phyloP scores from a whole-genome alignment of 2,329 filamentous ascomycete species.

The Hypoxylon sp. region DNA sequence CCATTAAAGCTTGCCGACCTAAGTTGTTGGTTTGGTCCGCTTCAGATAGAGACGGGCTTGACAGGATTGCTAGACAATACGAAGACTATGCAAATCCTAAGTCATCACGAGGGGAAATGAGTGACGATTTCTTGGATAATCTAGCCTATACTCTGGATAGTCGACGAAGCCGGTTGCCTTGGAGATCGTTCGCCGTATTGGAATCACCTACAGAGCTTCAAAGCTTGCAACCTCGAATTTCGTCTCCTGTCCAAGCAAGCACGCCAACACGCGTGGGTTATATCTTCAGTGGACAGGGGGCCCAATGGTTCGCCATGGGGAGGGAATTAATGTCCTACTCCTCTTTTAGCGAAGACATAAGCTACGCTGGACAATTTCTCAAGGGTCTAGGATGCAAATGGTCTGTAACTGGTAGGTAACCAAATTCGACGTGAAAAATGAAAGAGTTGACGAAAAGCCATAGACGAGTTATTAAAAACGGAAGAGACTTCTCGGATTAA shows the following conservation, averaged over 20 bases:
- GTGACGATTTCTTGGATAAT: neutral
- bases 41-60: constrained; percentile 20
- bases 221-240: neutral
- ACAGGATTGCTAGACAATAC: neutral
- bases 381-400: constrained; percentile 29
- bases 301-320: constrained; percentile 57
- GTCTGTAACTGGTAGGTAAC: constrained; percentile 34
- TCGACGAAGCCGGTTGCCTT: constrained; percentile 29
- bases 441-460: too few relatives aligned
- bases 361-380: constrained; percentile 23
- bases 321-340: constrained; percentile 49
- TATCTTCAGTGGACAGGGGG: constrained; percentile 59
- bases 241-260: too few relatives aligned
- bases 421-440: neutral
- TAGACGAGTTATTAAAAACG: too few relatives aligned
- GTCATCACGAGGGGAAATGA: neutral
- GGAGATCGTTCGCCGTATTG: constrained; percentile 38
- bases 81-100: neutral
- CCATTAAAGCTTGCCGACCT: too few relatives aligned
- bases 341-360: constrained; percentile 41
- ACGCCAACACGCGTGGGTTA: constrained; percentile 21
- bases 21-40: constrained; percentile 22
- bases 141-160: constrained; percentile 46
- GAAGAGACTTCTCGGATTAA: constrained; percentile 37
- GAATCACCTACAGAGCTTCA: constrained; percentile 21